Evolutionary conservation across 2,329 filamentous ascomycete species (phyloP).

Genomic region (Scytalidium lignicola): DNA sequence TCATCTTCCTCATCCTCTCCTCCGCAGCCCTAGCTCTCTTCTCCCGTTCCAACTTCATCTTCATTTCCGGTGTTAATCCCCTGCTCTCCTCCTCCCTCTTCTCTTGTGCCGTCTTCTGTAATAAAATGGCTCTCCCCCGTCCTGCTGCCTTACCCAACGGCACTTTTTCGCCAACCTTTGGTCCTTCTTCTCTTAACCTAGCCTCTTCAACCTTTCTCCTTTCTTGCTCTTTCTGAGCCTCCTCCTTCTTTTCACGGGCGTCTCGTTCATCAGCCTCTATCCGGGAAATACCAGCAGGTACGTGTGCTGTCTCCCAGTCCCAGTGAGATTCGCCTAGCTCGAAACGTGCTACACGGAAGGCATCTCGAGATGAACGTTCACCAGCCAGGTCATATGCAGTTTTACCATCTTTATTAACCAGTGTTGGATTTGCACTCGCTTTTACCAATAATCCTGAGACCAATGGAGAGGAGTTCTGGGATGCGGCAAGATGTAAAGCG

Average conservation of each 20-base stretch:
- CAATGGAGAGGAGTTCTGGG: conserved; percentile 73
- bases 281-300: conserved; percentile 67
- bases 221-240: conserved; percentile 62
- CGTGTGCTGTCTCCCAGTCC: conserved; percentile 71
- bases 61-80: conserved; percentile 84
- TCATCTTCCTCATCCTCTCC: conserved; percentile 69
- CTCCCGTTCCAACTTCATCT: conserved; percentile 78
- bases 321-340: conserved; percentile 73
- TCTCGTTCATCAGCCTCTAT: conserved; percentile 66
- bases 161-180: conserved; percentile 41
- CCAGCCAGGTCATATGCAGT: conserved; percentile 83
- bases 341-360: conserved; percentile 81
- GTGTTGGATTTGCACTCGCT: conserved; percentile 67
- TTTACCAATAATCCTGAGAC: conserved; percentile 72
- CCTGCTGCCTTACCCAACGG: conserved; percentile 32
- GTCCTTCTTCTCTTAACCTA: conserved; percentile 62
- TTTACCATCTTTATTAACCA: conserved; percentile 69
- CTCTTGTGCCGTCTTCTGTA: conserved; percentile 72
- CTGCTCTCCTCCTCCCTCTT: conserved; percentile 76
- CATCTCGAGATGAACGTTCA: conserved; percentile 79
- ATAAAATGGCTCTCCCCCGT: conserved; percentile 44
- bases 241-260: conserved; percentile 65
- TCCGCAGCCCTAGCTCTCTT: conserved; percentile 86
- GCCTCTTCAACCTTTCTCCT: conserved; percentile 71
- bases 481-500: conserved; percentile 78